These are phyloP conservation scores for Gelatoporia subvermispora DNA, from an alignment of 768 basidiomycete genomes.

Conservation along the genomic window DNA sequence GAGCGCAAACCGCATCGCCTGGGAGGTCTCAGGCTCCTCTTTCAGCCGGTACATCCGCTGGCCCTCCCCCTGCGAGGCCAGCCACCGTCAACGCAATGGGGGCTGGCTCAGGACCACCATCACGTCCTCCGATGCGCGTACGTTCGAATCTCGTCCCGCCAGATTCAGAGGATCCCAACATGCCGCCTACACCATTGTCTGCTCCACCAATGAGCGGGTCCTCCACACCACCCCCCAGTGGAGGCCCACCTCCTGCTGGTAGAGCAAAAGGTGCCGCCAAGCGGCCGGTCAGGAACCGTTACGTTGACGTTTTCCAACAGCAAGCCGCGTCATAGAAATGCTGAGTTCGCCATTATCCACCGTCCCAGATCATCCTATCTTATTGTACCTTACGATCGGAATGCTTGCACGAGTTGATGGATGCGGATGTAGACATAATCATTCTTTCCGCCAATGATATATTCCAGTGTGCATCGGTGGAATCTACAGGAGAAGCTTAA, in stretches of 20 bases:
- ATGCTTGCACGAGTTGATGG: not conserved
- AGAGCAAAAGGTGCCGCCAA: constrained; percentile 63
- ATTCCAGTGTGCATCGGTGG: constrained; percentile 8
- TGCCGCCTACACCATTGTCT: constrained; percentile 23
- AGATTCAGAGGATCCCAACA: constrained; percentile 17
- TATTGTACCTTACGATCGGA: not conserved
- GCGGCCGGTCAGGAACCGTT: constrained; percentile 74
- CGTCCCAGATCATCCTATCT: constrained; percentile 5
- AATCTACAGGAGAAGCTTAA: constrained; percentile 64
- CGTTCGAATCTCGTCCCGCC: constrained; percentile 62
- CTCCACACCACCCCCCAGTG: constrained; percentile 34
- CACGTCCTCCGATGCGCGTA: constrained; percentile 48
- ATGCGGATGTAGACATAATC: not conserved
- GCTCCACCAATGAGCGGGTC: constrained; percentile 6
- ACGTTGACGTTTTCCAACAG: constrained; percentile 87
- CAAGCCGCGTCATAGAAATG: constrained; percentile 5
- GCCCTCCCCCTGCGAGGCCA: constrained; percentile 44
- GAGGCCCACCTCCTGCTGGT: constrained; percentile 39
- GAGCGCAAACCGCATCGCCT: constrained; percentile 86
- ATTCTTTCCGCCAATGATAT: not conserved
- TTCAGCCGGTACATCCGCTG: constrained; percentile 28
- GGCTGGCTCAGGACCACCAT: constrained; percentile 38
- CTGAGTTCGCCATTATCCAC: not conserved
- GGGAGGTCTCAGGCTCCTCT: constrained; percentile 40
- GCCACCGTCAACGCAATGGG: constrained; percentile 55